These are phyloP conservation scores for Aureobasidium sp. DNA, from an alignment of 2,329 filamentous ascomycete genomes.

Conservation along the genomic window DNA sequence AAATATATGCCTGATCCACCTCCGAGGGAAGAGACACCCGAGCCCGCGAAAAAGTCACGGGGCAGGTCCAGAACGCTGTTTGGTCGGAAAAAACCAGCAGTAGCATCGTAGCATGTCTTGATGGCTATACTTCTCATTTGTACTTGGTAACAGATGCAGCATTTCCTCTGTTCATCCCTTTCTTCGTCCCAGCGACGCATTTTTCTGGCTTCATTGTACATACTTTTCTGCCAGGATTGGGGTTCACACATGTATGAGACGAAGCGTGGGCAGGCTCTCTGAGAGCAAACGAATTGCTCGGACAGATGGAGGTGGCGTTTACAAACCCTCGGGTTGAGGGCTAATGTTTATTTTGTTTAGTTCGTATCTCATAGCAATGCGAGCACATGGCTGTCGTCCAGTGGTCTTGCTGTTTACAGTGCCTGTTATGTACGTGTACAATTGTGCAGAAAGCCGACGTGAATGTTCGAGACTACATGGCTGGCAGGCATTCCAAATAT, in stretches of 20 bases:
- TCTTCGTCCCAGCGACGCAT: neutral
- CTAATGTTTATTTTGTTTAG: constrained; percentile 7
- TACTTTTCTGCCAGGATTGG: neutral
- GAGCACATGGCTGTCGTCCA: neutral
- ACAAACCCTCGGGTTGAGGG: neutral
- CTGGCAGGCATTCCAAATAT: neutral
- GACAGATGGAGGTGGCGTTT: neutral
- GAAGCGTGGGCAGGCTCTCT: neutral
- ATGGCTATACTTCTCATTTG: neutral
- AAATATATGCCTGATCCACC: constrained; percentile 68
- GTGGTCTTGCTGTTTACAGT: neutral
- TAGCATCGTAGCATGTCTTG: neutral
- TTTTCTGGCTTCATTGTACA: constrained; percentile 4
- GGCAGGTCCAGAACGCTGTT: constrained; percentile 17
- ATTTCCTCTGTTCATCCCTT: neutral
- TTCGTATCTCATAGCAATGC: neutral
- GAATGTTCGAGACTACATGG: neutral
- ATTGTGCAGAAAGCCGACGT: neutral
- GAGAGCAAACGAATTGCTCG: neutral
- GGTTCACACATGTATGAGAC: neutral
- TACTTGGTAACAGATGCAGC: neutral
- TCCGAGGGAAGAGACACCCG: neutral
- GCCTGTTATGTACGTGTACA: neutral
- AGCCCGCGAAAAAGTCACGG: constrained; percentile 1
- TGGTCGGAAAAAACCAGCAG: constrained; percentile 18